Percentiles rank a stretch among this genome's conserved stretches.
Evolutionary conservation across 2,329 filamentous ascomycete genomes (phyloP).

Genomic region (Hortaea werneckii): DNA sequence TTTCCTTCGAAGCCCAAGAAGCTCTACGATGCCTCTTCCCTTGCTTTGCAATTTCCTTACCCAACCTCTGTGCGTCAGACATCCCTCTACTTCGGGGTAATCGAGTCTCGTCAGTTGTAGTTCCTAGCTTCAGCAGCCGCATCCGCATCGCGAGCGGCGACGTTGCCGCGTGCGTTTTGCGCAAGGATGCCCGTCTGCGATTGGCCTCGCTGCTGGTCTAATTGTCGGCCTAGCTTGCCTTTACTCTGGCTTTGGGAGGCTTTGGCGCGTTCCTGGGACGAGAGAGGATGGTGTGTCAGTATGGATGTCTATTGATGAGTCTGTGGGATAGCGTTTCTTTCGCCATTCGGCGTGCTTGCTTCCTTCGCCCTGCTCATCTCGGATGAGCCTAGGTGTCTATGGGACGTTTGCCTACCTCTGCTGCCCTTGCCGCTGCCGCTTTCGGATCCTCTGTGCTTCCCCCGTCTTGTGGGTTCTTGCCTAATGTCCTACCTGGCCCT

Average conservation of each 20-base stretch:
- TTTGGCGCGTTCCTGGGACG: conserved; percentile 54
- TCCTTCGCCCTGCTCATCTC: neutral
- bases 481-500: conserved; percentile 49
- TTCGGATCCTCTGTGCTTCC: conserved; percentile 48
- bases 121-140: conserved; percentile 45
- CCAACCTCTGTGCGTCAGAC: too few relatives aligned
- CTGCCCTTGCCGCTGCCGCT: conserved; percentile 66
- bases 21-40: too few relatives aligned
- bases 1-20: too few relatives aligned
- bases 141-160: conserved; percentile 58
- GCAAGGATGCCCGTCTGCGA: conserved; percentile 59
- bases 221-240: conserved; percentile 59
- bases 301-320: too few relatives aligned
- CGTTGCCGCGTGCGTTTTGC: conserved; percentile 56
- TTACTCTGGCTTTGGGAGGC: conserved; percentile 41
- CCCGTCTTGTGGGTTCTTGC: conserved; percentile 30
- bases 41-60: too few relatives aligned
- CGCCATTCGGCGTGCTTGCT: neutral
- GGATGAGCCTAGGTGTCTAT: too few relatives aligned
- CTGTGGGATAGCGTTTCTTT: too few relatives aligned
- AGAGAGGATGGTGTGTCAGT: too few relatives aligned
- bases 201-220: conserved; percentile 67
- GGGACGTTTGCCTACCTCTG: conserved; percentile 53
- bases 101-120: conserved; percentile 25
- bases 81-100: too few relatives aligned